These are phyloP conservation scores for Olyra latifolia DNA, from an alignment of 176 grass and related monocot genomes.

Conservation along the genomic window DNA sequence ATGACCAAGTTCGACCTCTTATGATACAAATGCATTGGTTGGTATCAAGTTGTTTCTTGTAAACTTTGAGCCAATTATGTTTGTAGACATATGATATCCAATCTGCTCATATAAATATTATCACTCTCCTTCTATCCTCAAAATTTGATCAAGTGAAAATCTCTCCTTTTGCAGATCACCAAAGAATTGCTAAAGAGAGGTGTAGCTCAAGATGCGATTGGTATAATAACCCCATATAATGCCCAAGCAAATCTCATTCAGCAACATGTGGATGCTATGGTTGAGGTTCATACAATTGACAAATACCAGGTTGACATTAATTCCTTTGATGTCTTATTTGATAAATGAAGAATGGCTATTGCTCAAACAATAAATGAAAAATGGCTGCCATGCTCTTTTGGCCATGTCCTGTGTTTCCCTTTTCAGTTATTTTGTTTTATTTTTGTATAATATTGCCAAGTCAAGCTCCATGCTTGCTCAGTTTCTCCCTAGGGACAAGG, in stretches of 20 bases:
- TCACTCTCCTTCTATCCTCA: not conserved
- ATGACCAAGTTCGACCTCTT: not conserved
- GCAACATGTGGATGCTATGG: constrained; percentile 58
- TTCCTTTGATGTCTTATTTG: constrained; percentile 10
- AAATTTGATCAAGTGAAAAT: constrained; percentile 12
- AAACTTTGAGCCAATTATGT: not conserved
- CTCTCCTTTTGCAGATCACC: constrained; percentile 50
- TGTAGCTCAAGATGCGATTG: constrained; percentile 69
- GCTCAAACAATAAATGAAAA: too few species aligned
- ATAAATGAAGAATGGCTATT: not conserved
- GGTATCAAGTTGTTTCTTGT: not conserved
- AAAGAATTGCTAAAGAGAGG: constrained; percentile 73
- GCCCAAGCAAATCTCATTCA: constrained; percentile 84
- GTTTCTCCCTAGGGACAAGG: constrained; percentile 11
- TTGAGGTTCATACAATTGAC: constrained; percentile 97
- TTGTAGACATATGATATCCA: constrained; percentile 27
- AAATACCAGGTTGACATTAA: constrained; percentile 78
- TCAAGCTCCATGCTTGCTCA: constrained; percentile 8
- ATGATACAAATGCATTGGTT: constrained; percentile 4
- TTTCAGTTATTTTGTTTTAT: constrained; percentile 3
- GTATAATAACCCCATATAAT: constrained; percentile 96
- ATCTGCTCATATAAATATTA: not conserved
- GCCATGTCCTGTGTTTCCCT: not conserved
- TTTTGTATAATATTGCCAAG: constrained; percentile 20
- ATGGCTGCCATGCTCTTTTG: too few species aligned